These are phyloP conservation scores for Solanum chmielewskii DNA, from an alignment of 257 asterid species.

Conservation along the genomic window DNA sequence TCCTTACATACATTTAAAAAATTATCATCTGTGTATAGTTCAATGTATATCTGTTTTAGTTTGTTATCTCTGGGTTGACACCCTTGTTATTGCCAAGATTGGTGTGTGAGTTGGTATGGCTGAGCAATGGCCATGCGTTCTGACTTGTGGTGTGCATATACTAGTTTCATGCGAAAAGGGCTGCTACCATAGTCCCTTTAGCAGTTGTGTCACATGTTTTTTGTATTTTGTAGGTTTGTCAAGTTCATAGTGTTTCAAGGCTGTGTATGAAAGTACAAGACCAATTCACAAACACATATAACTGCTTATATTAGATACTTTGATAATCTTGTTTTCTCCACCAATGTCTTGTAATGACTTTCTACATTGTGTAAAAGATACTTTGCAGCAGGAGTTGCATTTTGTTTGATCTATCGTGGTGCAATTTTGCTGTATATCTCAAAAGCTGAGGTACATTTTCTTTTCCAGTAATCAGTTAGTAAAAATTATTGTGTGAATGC, in stretches of 20 bases:
- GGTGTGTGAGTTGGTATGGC: neutral
- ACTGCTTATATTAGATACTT: neutral
- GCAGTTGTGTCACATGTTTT: neutral
- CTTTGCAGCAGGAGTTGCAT: neutral
- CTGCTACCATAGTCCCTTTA: neutral
- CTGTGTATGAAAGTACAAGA: conserved; percentile 5
- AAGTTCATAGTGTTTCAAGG: conserved; percentile 1
- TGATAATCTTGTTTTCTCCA: neutral
- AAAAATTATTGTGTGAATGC: neutral
- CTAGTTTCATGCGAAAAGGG: neutral
- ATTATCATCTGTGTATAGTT: neutral
- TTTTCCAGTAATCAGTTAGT: neutral
- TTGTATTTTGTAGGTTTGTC: conserved; percentile 22
- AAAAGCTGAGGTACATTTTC: neutral
- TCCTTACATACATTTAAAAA: conserved; percentile 27
- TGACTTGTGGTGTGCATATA: neutral
- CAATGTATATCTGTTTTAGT: neutral
- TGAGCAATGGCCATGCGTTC: neutral
- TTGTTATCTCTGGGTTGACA: neutral
- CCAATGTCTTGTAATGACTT: neutral
- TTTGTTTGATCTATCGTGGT: neutral
- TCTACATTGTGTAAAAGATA: neutral
- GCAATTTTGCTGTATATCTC: neutral
- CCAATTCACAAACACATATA: neutral
- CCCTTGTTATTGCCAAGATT: neutral